Conservation (phyloP, 1,284 basidiomycete species). For the Exobasidium cylindrosporum region DNA sequence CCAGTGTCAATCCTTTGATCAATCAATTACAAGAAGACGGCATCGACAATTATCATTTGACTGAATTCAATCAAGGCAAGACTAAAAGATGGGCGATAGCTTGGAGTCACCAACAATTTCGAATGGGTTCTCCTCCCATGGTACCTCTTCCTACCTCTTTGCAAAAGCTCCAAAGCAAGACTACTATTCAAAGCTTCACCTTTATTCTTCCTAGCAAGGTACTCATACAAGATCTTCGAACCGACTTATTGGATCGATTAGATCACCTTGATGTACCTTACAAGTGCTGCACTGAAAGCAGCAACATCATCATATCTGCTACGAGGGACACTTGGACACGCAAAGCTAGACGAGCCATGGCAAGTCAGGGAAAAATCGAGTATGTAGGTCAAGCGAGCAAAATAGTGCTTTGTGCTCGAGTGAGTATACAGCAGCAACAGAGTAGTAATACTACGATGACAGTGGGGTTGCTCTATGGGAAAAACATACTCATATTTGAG, state of each 20-base stretch:
- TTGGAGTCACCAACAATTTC: conserved; percentile 60
- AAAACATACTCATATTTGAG: neutral
- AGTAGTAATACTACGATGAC: neutral
- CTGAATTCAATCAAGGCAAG: conserved; percentile 76
- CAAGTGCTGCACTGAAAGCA: too few species aligned
- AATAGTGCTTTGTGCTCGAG: neutral
- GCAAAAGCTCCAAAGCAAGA: neutral
- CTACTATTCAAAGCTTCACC: neutral
- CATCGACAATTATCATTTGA: conserved; percentile 80
- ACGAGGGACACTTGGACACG: conserved; percentile 7
- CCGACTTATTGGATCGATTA: neutral
- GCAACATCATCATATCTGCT: neutral
- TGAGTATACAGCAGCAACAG: neutral
- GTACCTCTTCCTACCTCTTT: conserved; percentile 59
- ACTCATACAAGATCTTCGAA: neutral
- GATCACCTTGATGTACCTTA: too few species aligned
- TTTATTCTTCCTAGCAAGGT: neutral
- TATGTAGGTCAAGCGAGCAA: neutral
- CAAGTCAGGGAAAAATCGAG: neutral
- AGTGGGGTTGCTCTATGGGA: neutral
- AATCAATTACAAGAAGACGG: conserved; percentile 60
- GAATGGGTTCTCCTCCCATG: conserved; percentile 60
- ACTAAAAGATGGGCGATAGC: conserved; percentile 83
- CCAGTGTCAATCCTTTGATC: conserved; percentile 68
- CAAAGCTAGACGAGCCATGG: conserved; percentile 5